These are phyloP conservation scores for Fremontodendron californicum DNA, from an alignment of 345 rosid genomes.

Conservation along the genomic window DNA sequence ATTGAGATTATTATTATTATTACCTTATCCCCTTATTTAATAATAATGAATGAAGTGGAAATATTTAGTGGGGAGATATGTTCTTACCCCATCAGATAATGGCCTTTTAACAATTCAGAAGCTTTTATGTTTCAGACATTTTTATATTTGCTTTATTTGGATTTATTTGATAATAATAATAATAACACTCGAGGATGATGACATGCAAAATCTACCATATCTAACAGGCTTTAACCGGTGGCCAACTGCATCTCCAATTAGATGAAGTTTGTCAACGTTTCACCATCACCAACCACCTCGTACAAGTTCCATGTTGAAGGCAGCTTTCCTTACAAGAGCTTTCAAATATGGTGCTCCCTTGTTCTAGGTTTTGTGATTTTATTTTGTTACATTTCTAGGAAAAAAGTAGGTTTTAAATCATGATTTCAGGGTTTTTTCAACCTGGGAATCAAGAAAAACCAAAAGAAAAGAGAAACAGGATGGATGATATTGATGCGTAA, in stretches of 20 bases:
- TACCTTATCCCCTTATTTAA: background rate
- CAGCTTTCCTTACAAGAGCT: conserved; percentile 8
- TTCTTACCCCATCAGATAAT: background rate
- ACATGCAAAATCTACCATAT: conserved; percentile 24
- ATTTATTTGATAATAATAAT: too few species aligned
- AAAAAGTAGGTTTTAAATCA: conserved; percentile 23
- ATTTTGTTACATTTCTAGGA: background rate
- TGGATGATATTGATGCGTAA: conserved; percentile 2
- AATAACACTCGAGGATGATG: background rate
- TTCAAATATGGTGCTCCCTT: background rate
- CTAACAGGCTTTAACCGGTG: conserved; percentile 19
- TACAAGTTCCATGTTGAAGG: conserved; percentile 9
- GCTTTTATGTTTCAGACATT: background rate
- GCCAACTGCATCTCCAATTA: conserved; percentile 15
- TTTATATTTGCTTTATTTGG: background rate
- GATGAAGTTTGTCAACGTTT: conserved; percentile 29
- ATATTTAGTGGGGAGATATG: background rate
- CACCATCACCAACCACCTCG: conserved; percentile 24
- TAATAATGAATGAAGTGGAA: conserved; percentile 5
- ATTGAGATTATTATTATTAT: background rate
- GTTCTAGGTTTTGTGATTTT: background rate
- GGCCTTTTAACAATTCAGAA: background rate
- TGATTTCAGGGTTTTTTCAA: conserved; percentile 26
- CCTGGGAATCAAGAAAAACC: conserved; percentile 17
- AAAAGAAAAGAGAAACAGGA: conserved; percentile 11